phyloP scores from a whole-genome alignment of 192 early-diverging fungal species.

The Spizellomyces punctatus region DNA sequence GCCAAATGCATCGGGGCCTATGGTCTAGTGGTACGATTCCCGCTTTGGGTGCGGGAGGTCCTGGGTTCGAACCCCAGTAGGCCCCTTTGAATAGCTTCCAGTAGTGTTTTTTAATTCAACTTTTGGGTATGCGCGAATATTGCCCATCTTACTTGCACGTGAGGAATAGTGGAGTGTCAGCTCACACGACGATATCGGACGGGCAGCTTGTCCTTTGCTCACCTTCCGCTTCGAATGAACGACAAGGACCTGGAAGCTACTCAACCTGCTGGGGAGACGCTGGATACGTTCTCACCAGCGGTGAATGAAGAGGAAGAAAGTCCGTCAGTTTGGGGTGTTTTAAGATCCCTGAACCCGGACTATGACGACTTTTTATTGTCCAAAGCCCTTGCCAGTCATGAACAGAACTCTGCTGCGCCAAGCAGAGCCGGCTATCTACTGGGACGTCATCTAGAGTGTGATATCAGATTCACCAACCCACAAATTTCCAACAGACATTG shows the following conservation, averaged over 20 bases:
- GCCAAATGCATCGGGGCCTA: neutral
- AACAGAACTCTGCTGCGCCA: neutral
- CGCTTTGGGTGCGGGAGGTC: constrained; percentile 33
- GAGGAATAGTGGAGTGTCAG: too few relatives aligned
- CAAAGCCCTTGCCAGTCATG: neutral
- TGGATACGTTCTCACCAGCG: too few relatives aligned
- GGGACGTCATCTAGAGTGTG: constrained; percentile 33
- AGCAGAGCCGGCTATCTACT: constrained; percentile 21
- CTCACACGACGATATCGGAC: too few relatives aligned
- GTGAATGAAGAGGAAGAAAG: too few relatives aligned
- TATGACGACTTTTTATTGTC: neutral
- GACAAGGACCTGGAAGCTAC: too few relatives aligned
- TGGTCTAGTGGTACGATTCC: constrained; percentile 35
- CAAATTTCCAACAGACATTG: constrained; percentile 38
- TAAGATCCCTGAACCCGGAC: neutral
- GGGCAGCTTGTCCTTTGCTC: too few relatives aligned
- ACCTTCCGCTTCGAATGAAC: too few relatives aligned
- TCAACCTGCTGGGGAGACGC: too few relatives aligned
- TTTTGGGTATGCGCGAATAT: too few relatives aligned
- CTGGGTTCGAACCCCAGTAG: constrained; percentile 30
- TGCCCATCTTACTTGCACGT: too few relatives aligned
- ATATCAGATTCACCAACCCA: constrained; percentile 20
- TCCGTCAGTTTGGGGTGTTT: constrained; percentile 10
- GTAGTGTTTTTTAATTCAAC: neutral
- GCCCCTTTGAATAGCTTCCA: constrained; percentile 7